phyloP scores from a whole-genome alignment of 108 stramenopile genomes.

The Skeletonema menzelii region DNA sequence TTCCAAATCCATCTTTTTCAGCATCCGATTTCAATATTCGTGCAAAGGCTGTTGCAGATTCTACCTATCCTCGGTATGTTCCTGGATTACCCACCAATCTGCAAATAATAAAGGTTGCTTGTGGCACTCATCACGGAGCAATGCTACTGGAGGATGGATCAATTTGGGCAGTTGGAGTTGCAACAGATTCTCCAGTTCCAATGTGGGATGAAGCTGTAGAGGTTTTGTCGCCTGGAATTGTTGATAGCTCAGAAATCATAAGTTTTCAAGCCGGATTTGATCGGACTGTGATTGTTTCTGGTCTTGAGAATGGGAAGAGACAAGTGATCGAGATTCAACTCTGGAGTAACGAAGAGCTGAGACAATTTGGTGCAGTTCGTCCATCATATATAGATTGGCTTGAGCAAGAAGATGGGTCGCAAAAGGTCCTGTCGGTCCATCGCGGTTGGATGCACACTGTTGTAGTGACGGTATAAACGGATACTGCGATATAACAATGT shows the following conservation, averaged over 20 bases:
- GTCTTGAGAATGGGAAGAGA: conserved; percentile 30
- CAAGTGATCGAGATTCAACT: conserved; percentile 76
- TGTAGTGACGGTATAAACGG: conserved; percentile 57
- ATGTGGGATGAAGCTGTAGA: conserved; percentile 71
- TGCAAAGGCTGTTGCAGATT: conserved; percentile 50
- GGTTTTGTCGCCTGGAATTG: conserved; percentile 59
- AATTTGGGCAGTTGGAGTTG: conserved; percentile 80
- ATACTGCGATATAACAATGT: too few species aligned
- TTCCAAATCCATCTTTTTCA: conserved; percentile 28
- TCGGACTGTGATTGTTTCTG: conserved; percentile 74
- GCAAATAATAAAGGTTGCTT: conserved; percentile 59
- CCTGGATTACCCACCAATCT: conserved; percentile 60
- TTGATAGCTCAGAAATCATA: conserved; percentile 53
- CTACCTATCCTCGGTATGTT: conserved; percentile 53
- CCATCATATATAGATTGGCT: conserved; percentile 76
- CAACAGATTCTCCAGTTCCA: conserved; percentile 67
- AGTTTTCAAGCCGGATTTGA: conserved; percentile 83
- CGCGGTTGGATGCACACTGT: conserved; percentile 85
- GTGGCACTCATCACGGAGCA: conserved; percentile 86
- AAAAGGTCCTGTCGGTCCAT: conserved; percentile 63
- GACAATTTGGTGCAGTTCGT: conserved; percentile 64
- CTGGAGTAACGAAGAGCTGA: conserved; percentile 74
- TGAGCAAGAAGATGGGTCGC: conserved; percentile 5
- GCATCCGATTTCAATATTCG: conserved; percentile 14
- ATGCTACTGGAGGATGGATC: conserved; percentile 83